Conservation (phyloP, 2,329 filamentous ascomycete genomes). For the Hymenoscyphus repandus region DNA sequence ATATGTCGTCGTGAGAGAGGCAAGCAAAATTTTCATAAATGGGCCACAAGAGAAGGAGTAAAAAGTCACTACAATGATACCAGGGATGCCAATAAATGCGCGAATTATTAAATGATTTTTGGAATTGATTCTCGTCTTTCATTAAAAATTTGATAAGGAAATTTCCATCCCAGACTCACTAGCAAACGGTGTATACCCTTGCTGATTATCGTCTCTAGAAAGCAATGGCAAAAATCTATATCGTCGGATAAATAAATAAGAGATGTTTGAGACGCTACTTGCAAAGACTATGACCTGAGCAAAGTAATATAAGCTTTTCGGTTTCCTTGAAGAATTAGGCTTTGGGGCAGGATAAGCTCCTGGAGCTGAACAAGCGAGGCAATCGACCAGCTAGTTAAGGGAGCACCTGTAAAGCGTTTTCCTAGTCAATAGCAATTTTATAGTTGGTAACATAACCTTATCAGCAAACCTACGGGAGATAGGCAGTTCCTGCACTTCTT, state of each 20-base stretch:
- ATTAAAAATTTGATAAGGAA: background rate
- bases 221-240: background rate
- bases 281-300: background rate
- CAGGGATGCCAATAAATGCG: too few relatives aligned
- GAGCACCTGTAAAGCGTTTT: background rate
- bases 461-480: too few relatives aligned
- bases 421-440: background rate
- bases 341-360: background rate
- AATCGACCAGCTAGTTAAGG: background rate
- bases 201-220: background rate
- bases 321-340: background rate
- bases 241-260: background rate
- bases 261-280: background rate
- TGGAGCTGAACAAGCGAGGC: background rate
- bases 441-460: background rate
- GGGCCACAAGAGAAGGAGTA: too few relatives aligned
- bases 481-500: too few relatives aligned
- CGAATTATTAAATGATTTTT: too few relatives aligned
- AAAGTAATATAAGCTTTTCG: background rate
- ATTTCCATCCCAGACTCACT: background rate
- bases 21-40: too few relatives aligned
- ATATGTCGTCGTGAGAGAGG: too few relatives aligned
- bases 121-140: background rate
- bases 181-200: background rate
- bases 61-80: too few relatives aligned